Evolutionary conservation across 106 monocot species (phyloP).

Genomic region (Dactylorhiza incarnata): DNA sequence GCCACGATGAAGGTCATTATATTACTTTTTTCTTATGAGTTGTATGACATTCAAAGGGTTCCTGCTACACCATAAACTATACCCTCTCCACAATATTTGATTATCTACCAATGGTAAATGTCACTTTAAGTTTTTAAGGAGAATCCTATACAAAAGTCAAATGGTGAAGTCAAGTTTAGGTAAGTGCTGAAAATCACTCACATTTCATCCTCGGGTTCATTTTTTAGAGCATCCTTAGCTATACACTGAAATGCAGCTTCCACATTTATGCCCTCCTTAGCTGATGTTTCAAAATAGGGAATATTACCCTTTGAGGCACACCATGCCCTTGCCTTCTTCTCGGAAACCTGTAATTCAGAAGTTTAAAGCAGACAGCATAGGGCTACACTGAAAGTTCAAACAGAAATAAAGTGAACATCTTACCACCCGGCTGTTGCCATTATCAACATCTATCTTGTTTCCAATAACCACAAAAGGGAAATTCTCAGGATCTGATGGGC

Average conservation of each 20-base stretch:
- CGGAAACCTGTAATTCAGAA: conserved; percentile 47
- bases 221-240: conserved; percentile 73
- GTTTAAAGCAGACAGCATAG: background rate
- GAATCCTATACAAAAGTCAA: background rate
- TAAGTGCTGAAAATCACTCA: conserved; percentile 25
- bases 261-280: conserved; percentile 84
- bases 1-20: too few relatives aligned
- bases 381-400: background rate
- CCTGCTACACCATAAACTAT: background rate
- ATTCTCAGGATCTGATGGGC: conserved; percentile 70
- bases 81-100: background rate
- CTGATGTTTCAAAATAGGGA: conserved; percentile 88
- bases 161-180: background rate
- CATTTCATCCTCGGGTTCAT: conserved; percentile 86
- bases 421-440: conserved; percentile 83
- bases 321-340: conserved; percentile 78
- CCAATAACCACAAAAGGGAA: conserved; percentile 88
- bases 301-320: conserved; percentile 84
- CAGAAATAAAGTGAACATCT: background rate
- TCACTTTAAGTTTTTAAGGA: background rate
- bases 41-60: background rate
- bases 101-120: background rate
- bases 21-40: too few relatives aligned
- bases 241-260: conserved; percentile 82
- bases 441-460: conserved; percentile 83